A percentile compares a stretch with the other conserved stretches of the same genome.
Evolutionary conservation across 2,329 filamentous ascomycete genomes (phyloP).

Genomic region (Lizonia empirigonia): DNA sequence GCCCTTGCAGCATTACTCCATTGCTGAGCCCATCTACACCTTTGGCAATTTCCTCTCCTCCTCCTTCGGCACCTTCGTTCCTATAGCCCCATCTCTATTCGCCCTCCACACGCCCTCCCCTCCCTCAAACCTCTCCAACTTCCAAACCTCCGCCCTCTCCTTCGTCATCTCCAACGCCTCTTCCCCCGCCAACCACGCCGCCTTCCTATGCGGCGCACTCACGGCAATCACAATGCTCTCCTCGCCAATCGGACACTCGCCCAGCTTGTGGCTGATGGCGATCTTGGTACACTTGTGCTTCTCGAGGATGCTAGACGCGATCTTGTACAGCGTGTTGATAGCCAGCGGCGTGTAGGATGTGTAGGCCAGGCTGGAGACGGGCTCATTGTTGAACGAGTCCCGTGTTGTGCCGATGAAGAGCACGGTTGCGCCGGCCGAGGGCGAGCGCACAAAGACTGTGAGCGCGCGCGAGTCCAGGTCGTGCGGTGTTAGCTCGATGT

Average conservation of each 20-base stretch:
- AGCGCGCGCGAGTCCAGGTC: conserved; percentile 62
- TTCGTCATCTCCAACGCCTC: conserved; percentile 89
- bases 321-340: conserved; percentile 69
- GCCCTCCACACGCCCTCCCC: conserved; percentile 84
- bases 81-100: conserved; percentile 75
- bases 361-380: conserved; percentile 78
- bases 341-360: conserved; percentile 74
- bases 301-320: conserved; percentile 62
- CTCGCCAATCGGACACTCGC: conserved; percentile 84
- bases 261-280: conserved; percentile 82
- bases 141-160: conserved; percentile 90
- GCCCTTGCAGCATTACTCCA: too few species aligned
- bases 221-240: conserved; percentile 92
- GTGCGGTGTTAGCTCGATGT: conserved; percentile 71
- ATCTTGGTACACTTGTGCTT: conserved; percentile 74
- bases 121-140: conserved; percentile 82
- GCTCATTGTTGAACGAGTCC: conserved; percentile 71
- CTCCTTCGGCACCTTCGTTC: conserved; percentile 53
- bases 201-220: conserved; percentile 79
- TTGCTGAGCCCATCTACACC: not conserved
- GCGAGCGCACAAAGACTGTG: conserved; percentile 70
- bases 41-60: conserved; percentile 5
- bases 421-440: conserved; percentile 40
- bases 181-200: conserved; percentile 87
- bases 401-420: conserved; percentile 69